These are phyloP conservation scores for Pneumocystis canis DNA, from an alignment of 1,139 yeast genomes.

Conservation along the genomic window DNA sequence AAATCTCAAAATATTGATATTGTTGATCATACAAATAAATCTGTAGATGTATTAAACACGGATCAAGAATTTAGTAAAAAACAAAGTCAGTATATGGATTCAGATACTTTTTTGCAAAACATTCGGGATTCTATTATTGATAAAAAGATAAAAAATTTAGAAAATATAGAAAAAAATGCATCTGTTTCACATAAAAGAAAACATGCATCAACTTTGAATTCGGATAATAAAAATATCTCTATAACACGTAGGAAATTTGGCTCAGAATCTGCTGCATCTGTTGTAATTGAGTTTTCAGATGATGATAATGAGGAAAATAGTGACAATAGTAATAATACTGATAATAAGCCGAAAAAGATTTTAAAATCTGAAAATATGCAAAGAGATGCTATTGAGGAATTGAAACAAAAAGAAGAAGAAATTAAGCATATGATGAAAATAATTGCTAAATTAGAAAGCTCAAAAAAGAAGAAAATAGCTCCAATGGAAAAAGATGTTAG, in stretches of 20 bases:
- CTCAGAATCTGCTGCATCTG: neutral
- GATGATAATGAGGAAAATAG: slow-evolving; percentile 2
- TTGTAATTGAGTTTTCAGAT: neutral
- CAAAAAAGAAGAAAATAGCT: neutral
- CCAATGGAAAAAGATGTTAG: neutral
- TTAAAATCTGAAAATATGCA: neutral
- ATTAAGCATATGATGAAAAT: slow-evolving; percentile 3
- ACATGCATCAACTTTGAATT: neutral
- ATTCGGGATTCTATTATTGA: neutral
- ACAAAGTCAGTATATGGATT: neutral
- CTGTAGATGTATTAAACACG: neutral
- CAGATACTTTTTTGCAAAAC: neutral
- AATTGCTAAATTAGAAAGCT: slow-evolving; percentile 4
- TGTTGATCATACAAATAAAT: neutral
- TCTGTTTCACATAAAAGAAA: neutral
- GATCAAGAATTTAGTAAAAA: neutral
- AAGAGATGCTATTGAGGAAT: neutral
- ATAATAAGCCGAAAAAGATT: neutral
- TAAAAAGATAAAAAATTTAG: neutral
- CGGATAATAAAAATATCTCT: neutral
- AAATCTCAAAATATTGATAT: neutral
- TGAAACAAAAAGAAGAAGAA: slow-evolving; percentile 7
- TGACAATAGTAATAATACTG: neutral
- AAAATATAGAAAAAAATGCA: neutral
- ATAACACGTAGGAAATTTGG: neutral